Evolutionary conservation across 78 protist genomes (phyloP), one percentile per base, ranked within the genome.

Genomic region (Dictyostelium capitatum): DNA sequence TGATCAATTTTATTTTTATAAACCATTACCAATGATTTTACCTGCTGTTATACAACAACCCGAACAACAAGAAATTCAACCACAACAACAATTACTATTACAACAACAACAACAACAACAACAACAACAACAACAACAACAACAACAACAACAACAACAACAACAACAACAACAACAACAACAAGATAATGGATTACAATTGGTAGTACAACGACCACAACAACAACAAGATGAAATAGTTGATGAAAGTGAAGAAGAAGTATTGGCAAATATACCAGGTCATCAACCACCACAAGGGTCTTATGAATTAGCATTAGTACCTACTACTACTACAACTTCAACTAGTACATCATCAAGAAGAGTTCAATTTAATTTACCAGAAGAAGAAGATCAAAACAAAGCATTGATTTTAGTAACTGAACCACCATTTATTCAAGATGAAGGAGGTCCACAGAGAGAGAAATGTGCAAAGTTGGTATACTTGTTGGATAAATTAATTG

Each of bases 391-490:
- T 7, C 25, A 23, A 67, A 48, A 65, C 43, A 17, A 79, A 80
- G 43, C 43, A 37, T 3, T 37, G 43, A 2, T 37, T 3, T 37
- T 37, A 37, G 43, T 37, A 3, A 2, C 2, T 37, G 43, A 67
- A 67, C 75, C 41, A 67, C 23, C 15, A 32, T 67, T 67, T 28
- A 17, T 47, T 30, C 10, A 51, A 37, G 43, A 37, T 3, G 2
- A 37, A 37, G n/a, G n/a, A n/a, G n/a, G n/a, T n/a, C n/a, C n/a
- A n/a, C n/a, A n/a, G n/a, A 37, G 43, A 37, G 43, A 37, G 43
- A 37, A 56, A 17, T 56, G 79, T n/a, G 54, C 70, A 50, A 80
- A 90, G n/a, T 75, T 78, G 19, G 65, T 69, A 8, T 81, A 81
- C 54, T 48, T 81, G 20, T 62, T 65, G 7, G 48, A 80, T 15